phyloP scores from a whole-genome alignment of 2,329 filamentous ascomycete genomes.

The Sclerotinia subarctica region DNA sequence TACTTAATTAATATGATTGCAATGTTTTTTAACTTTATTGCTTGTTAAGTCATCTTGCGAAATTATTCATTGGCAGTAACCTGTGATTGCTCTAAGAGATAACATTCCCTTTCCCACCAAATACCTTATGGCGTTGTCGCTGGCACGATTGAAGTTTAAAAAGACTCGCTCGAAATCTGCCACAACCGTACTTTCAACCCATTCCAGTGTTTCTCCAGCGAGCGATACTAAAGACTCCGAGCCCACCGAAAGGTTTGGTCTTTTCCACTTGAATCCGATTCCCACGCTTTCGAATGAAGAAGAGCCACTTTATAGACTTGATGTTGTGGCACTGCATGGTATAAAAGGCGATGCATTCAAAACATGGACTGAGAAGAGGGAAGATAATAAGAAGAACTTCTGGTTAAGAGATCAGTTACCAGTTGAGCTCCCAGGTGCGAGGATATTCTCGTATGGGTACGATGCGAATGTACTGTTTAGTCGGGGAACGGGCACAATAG shows the following conservation, averaged over 20 bases:
- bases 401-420: constrained; percentile 31
- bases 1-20: not conserved
- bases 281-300: not conserved
- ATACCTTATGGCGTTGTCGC: not conserved
- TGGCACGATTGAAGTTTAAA: not conserved
- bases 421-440: constrained; percentile 25
- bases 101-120: not conserved
- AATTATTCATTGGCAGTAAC: not conserved
- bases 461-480: constrained; percentile 23
- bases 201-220: not conserved
- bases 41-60: not conserved
- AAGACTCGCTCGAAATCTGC: not conserved
- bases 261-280: constrained; percentile 11
- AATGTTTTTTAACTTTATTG: not conserved
- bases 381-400: constrained; percentile 21
- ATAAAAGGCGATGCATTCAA: constrained; percentile 26
- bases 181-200: not conserved
- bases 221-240: not conserved
- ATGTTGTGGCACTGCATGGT: constrained; percentile 29
- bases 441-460: constrained; percentile 32
- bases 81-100: not conserved
- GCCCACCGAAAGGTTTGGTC: not conserved
- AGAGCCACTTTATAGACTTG: constrained; percentile 13
- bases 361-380: constrained; percentile 29
- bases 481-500: constrained; percentile 22